phyloP scores from a whole-genome alignment of 305 asterid genomes.

The Fraxinus sp. region DNA sequence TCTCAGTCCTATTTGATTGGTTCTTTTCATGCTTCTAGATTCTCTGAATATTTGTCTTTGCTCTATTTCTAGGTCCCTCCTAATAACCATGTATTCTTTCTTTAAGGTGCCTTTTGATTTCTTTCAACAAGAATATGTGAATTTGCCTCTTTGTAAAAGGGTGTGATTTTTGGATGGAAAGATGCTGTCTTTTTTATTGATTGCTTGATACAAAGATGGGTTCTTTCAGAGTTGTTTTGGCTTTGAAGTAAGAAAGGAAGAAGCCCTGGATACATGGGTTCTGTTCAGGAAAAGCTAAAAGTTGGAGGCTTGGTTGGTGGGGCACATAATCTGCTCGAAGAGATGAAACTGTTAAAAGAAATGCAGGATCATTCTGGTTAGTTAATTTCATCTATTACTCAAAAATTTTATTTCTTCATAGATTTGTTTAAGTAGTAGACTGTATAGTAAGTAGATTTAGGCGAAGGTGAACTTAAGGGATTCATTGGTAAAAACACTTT shows the following conservation, averaged over 20 bases:
- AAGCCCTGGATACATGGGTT: constrained; percentile 42
- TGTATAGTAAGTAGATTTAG: background rate
- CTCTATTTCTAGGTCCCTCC: constrained; percentile 33
- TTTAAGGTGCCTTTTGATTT: background rate
- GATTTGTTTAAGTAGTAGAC: background rate
- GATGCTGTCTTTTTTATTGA: constrained; percentile 25
- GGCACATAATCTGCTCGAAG: constrained; percentile 60
- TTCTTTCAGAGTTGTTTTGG: constrained; percentile 28
- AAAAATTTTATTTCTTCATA: background rate
- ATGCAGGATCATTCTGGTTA: constrained; percentile 82
- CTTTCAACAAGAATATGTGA: constrained; percentile 12
- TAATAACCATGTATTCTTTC: constrained; percentile 16
- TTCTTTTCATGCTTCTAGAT: constrained; percentile 46
- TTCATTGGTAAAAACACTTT: background rate
- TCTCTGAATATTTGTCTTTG: constrained; percentile 53
- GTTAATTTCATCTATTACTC: constrained; percentile 16
- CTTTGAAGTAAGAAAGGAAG: constrained; percentile 30
- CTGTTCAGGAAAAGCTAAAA: constrained; percentile 50
- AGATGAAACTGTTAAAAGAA: constrained; percentile 84
- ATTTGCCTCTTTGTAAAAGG: constrained; percentile 16
- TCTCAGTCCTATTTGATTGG: constrained; percentile 38
- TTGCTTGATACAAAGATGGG: constrained; percentile 35
- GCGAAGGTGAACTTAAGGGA: background rate
- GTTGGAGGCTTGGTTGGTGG: constrained; percentile 56
- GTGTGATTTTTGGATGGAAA: constrained; percentile 28